Evolutionary conservation across 257 asterid genomes (phyloP), one percentile per base, ranked within the genome.

Genomic region (Nicotiana tabacum): DNA sequence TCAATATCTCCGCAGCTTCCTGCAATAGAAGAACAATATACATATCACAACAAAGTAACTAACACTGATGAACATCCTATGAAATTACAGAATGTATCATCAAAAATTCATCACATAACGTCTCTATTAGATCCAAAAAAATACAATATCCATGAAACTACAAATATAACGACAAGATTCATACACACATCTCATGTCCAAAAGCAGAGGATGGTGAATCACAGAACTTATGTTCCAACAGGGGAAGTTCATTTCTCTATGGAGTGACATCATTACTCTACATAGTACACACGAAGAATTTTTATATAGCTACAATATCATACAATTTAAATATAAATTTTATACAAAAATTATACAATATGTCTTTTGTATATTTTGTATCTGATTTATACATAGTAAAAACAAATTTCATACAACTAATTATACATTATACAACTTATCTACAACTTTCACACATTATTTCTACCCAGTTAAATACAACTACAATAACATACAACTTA

Each of bases 1-100:
- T 89, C 84, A 96, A 84, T 79, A 94, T 91, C 90, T 96, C 33
- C 91, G 89, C 61, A 81, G 79, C 74, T 86, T 90, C 33, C 99
- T 96, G 95, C 91, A 89, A 78, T 84, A 85, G 78, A 21, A 21
- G 21, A 66, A 66, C 35, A 81, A 77, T 53, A 81, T 58, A 77
- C 65, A 72, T 43, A 77, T 62, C 81, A 88, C 77, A 39, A 82
- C 65, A 53, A 66, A 66, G 78, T 11, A 51, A 76, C 17, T 15
- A 51, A 76, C 18, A 27, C 27, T 29, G 64, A 51, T 51, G 64
- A 76, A 76, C 43, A 76, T 76, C 27, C 64, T 6, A 27, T 29
- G 64, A 76, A 72, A 51, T 76, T 76, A 51, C 62, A 51, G 16
- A 51, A 76, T 48, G 80, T 13, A 51, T 76, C 24, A 21, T 27